Evolutionary conservation across 2,329 filamentous ascomycete genomes (phyloP).

Genomic region (Colletotrichum destructivum): DNA sequence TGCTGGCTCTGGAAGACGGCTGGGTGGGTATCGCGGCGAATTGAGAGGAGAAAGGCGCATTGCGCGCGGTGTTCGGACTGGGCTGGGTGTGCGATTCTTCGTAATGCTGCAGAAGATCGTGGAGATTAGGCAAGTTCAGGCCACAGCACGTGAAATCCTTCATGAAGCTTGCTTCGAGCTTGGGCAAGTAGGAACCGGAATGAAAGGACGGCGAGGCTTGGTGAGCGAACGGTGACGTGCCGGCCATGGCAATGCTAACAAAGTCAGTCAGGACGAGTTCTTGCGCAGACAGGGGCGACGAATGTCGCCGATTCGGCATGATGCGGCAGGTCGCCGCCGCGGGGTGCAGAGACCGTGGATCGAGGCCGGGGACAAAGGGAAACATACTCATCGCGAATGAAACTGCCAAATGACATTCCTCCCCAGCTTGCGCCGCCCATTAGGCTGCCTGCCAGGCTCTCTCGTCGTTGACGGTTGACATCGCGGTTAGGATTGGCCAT

Average conservation of each 20-base stretch:
- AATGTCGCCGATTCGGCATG: not conserved
- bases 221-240: conserved; percentile 92
- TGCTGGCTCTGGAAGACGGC: conserved; percentile 37
- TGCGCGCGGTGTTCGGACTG: conserved; percentile 59
- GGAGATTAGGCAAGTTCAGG: conserved; percentile 88
- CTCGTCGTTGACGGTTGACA: conserved; percentile 71
- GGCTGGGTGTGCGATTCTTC: conserved; percentile 92
- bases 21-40: conserved; percentile 49
- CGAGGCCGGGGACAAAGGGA: conserved; percentile 44
- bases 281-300: conserved; percentile 2
- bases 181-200: conserved; percentile 95
- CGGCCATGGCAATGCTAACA: conserved; percentile 90
- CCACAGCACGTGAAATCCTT: conserved; percentile 97
- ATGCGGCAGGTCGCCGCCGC: conserved; percentile 20
- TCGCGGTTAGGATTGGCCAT: conserved; percentile 77
- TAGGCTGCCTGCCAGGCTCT: conserved; percentile 75
- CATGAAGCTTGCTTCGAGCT: conserved; percentile 98
- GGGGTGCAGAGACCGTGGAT: conserved; percentile 2
- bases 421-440: conserved; percentile 96
- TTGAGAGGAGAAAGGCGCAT: conserved; percentile 57
- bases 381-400: conserved; percentile 96
- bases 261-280: conserved; percentile 10
- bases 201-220: conserved; percentile 92
- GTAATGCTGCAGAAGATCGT: conserved; percentile 96
- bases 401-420: conserved; percentile 94